A percentile compares a stretch with the other conserved stretches of the same genome.
Evolutionary conservation across 2,329 filamentous ascomycete genomes (phyloP).

Genomic region (Arthrobotrys entomopaga): DNA sequence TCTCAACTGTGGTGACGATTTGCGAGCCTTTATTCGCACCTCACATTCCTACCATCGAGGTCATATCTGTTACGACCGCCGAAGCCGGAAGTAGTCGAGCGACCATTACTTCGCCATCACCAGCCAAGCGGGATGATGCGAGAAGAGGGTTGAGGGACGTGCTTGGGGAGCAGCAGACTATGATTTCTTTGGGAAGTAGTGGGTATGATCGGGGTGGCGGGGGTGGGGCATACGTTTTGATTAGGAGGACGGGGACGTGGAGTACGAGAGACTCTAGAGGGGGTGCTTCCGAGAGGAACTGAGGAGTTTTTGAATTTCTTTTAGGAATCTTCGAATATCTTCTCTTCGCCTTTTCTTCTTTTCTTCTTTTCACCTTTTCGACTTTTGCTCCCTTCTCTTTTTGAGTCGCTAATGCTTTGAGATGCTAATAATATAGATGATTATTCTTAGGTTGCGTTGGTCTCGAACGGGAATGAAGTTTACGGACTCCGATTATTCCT

Average conservation of each 20-base stretch:
- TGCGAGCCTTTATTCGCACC: slow-evolving; percentile 31
- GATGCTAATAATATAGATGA: too few relatives aligned
- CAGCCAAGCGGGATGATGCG: not conserved
- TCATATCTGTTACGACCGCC: too few relatives aligned
- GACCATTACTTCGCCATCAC: not conserved
- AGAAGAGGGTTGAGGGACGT: slow-evolving; percentile 5
- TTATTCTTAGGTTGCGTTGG: too few relatives aligned
- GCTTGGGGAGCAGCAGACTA: slow-evolving; percentile 16
- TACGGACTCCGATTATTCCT: too few relatives aligned
- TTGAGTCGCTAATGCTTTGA: too few relatives aligned
- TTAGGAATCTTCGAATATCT: not conserved
- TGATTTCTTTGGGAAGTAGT: slow-evolving; percentile 17
- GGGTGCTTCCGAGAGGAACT: too few relatives aligned
- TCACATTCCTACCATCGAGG: not conserved
- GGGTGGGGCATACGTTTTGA: not conserved
- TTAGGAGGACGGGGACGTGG: not conserved
- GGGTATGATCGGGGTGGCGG: not conserved
- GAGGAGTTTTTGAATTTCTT: too few relatives aligned
- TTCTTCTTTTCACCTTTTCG: not conserved
- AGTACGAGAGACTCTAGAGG: slow-evolving; percentile 1
- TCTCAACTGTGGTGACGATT: slow-evolving; percentile 10
- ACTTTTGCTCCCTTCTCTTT: not conserved
- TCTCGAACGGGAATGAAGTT: too few relatives aligned
- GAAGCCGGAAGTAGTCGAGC: not conserved
- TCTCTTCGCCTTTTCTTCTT: not conserved